Evolutionary conservation across 208 protist species (phyloP).

Genomic region (Leishmania aethiopica): DNA sequence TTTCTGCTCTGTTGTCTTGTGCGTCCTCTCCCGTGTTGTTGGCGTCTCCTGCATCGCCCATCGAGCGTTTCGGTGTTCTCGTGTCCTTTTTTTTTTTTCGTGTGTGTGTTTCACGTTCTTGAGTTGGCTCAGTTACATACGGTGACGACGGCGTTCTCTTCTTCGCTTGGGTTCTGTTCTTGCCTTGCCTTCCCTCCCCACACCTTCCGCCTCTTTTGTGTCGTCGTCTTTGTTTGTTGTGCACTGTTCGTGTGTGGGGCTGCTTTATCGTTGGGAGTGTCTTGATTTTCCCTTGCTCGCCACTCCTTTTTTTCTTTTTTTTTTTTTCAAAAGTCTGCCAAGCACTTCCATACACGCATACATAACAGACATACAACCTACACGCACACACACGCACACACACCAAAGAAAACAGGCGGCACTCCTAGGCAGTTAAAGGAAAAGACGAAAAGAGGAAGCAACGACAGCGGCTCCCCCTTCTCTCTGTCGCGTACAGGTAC

Average conservation of each 20-base stretch:
- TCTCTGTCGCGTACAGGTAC: neutral
- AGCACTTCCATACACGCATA: neutral
- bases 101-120: neutral
- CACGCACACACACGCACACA: neutral
- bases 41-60: neutral
- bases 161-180: neutral
- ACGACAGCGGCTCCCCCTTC: neutral
- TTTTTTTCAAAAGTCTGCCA: too few relatives aligned
- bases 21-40: neutral
- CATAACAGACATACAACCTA: neutral
- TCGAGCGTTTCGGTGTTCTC: neutral
- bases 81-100: conserved; percentile 1
- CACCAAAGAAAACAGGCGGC: neutral
- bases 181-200: neutral
- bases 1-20: neutral
- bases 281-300: too few relatives aligned
- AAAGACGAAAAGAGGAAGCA: neutral
- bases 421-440: neutral
- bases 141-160: neutral
- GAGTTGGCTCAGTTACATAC: too few relatives aligned
- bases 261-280: neutral
- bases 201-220: neutral
- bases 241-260: neutral
- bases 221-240: neutral
- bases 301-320: too few relatives aligned